Base-by-base conservation (phyloP, 163 green algal genomes). In the Scenedesmus sp. region DNA sequence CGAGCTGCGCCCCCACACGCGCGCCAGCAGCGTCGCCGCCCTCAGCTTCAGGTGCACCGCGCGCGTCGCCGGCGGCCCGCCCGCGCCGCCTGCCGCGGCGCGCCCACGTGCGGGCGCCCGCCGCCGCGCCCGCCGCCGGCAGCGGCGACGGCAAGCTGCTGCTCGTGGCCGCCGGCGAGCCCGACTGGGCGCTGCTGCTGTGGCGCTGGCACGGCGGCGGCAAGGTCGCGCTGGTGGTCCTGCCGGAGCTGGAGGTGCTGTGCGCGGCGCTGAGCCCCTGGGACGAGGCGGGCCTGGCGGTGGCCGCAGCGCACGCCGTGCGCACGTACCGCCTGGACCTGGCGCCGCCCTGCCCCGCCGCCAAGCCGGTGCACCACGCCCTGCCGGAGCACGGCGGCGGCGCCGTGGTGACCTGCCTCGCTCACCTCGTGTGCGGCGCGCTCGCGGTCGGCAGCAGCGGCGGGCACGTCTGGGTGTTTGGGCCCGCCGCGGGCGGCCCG, bases 61-160 rank as follows among this genome's bases (percentile, higher is more conserved):
- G 5, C 14, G 10, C 29, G 14, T 34, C 6, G n/a, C 17, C 42
- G 4, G 4, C 15, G 10, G 15, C 17, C 5, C 9, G 48, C 15
- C 7, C 15, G 62, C 70, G 58, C 48, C 29, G 51, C 48, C 66
- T n/a, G n/a, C n/a, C n/a, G n/a, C n/a, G n/a, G n/a, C n/a, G n/a
- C n/a, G n/a, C n/a, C n/a, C n/a, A n/a, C n/a, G n/a, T n/a, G n/a
- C n/a, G n/a, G n/a, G n/a, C n/a, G n/a, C n/a, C n/a, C n/a, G n/a
- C n/a, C n/a, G n/a, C n/a, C n/a, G n/a, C n/a, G n/a, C n/a, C 39
- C 39, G 39, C 39, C 10, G 5, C 4, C 33, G 74, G 63, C 63
- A 81, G 74, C 65, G 74, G 74, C 13, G 74, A 81, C 54, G 63
- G 48, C 6, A 81, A 81, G 53, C 33, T 75, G 62, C 51, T 81